phyloP scores from a whole-genome alignment of 2,329 filamentous ascomycete species.

The Pseudogymnoascus sp. region DNA sequence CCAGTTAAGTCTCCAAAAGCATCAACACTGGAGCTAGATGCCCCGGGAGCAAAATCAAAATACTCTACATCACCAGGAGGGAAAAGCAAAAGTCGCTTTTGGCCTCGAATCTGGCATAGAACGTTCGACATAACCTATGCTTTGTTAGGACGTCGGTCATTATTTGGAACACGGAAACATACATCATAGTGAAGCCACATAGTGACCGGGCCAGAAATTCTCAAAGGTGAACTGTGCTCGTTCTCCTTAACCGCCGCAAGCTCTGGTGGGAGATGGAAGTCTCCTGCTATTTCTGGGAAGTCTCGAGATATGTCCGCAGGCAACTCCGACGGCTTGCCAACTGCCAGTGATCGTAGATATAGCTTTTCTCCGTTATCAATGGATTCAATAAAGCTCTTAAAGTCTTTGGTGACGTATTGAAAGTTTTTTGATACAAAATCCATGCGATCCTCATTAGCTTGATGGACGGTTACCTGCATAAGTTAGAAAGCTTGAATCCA shows the following conservation, averaged over 20 bases:
- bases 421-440: constrained; percentile 82
- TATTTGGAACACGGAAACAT: constrained; percentile 23
- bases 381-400: constrained; percentile 57
- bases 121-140: constrained; percentile 77
- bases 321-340: constrained; percentile 55
- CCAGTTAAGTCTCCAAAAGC: constrained; percentile 49
- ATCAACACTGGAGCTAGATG: constrained; percentile 71
- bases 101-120: constrained; percentile 68
- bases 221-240: constrained; percentile 68
- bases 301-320: constrained; percentile 64
- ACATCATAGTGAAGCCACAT: constrained; percentile 92
- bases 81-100: constrained; percentile 68
- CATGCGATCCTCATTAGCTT: constrained; percentile 58
- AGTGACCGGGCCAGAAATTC: constrained; percentile 70
- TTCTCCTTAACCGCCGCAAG: constrained; percentile 52
- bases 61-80: constrained; percentile 65
- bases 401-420: constrained; percentile 58
- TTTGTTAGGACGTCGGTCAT: not conserved
- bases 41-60: constrained; percentile 64
- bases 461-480: constrained; percentile 62
- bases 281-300: constrained; percentile 59
- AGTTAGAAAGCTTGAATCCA: constrained; percentile 13
- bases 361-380: constrained; percentile 52
- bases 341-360: constrained; percentile 73
- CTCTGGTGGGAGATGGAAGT: constrained; percentile 61